These are phyloP conservation scores for Hypericum androsaemum DNA, from an alignment of 345 rosid genomes.

Conservation along the genomic window DNA sequence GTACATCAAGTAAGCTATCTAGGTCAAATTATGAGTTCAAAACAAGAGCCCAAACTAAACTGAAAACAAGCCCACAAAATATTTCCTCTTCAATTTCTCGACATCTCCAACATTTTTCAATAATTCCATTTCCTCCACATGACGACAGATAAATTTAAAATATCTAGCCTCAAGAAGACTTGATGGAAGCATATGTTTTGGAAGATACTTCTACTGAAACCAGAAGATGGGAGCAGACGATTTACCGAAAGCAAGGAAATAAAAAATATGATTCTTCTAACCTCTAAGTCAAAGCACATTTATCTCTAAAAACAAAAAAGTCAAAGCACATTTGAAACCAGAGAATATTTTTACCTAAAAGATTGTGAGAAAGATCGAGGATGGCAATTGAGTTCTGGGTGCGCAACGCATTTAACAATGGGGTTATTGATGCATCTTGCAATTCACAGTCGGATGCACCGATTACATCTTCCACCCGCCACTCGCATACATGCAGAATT, in stretches of 20 bases:
- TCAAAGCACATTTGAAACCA: too few relatives aligned
- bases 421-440: conserved; percentile 82
- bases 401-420: conserved; percentile 64
- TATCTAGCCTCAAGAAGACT: too few relatives aligned
- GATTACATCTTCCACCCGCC: conserved; percentile 87
- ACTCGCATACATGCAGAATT: conserved; percentile 17
- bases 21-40: too few relatives aligned
- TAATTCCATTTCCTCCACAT: conserved; percentile 95
- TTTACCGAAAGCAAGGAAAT: too few relatives aligned
- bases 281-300: not conserved
- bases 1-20: too few relatives aligned
- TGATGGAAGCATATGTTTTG: too few relatives aligned
- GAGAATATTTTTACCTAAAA: conserved; percentile 85
- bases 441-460: conserved; percentile 66
- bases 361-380: conserved; percentile 83
- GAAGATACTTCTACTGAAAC: not conserved
- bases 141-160: too few relatives aligned
- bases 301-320: conserved; percentile 3
- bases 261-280: too few relatives aligned
- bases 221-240: too few relatives aligned
- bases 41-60: too few relatives aligned
- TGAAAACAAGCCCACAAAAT: too few relatives aligned
- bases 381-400: conserved; percentile 53
- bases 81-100: too few relatives aligned
- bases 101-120: conserved; percentile 91